phyloP scores from a whole-genome alignment of 805 yeast species.

The Nakazawaea wyomingensis region DNA sequence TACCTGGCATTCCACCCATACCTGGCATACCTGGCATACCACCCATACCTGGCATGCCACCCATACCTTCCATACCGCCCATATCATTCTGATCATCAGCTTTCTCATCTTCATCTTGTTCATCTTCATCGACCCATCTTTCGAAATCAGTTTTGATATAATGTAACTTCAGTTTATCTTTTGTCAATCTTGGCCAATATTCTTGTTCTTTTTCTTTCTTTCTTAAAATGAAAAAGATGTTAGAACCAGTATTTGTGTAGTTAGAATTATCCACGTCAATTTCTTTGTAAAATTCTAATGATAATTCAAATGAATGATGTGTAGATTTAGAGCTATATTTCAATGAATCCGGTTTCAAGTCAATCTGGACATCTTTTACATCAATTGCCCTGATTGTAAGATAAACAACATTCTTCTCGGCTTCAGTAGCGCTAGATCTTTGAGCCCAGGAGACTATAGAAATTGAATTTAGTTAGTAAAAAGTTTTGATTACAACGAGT shows the following conservation, averaged over 20 bases:
- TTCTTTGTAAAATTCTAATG: constrained; percentile 71
- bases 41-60: constrained; percentile 29
- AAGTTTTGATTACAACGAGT: not conserved
- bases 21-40: constrained; percentile 29
- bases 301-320: constrained; percentile 54
- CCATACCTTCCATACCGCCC: constrained; percentile 28
- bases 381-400: constrained; percentile 73
- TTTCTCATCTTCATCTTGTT: constrained; percentile 70
- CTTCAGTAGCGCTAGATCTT: constrained; percentile 75
- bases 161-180: constrained; percentile 74
- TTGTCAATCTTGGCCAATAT: constrained; percentile 94
- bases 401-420: constrained; percentile 67
- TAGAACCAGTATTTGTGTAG: constrained; percentile 57
- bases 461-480: not conserved
- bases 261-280: constrained; percentile 63
- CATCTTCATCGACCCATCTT: constrained; percentile 98
- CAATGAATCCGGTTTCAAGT: constrained; percentile 51
- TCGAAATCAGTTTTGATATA: constrained; percentile 92
- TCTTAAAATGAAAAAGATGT: constrained; percentile 57
- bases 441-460: constrained; percentile 91
- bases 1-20: constrained; percentile 26
- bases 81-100: constrained; percentile 29
- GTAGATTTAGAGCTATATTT: constrained; percentile 44
- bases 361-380: constrained; percentile 55
- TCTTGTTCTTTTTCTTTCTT: constrained; percentile 67